Evolutionary conservation across 2,329 filamentous ascomycete species (phyloP), one percentile per base, ranked within the genome.

Genomic region (Gremmenia infestans): DNA sequence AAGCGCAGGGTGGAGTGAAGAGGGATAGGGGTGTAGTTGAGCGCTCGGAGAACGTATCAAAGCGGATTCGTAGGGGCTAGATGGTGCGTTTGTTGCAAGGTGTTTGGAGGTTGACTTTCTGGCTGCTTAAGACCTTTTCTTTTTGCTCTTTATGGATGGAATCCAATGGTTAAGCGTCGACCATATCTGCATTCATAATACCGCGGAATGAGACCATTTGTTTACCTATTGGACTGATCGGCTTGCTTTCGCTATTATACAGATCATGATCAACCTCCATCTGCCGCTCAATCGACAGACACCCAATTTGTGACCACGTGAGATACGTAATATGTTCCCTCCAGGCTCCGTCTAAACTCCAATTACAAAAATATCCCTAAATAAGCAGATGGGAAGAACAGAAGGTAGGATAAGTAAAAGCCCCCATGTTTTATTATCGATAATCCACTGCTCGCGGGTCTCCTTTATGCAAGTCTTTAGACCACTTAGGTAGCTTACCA

Each of bases 401-500:
- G 55, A 45, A 48, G 22, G 19, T 25, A 28, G 5, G 11, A 40
- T 11, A 50, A 17, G 37, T 40, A 35, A 17, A 40, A 19, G 14
- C 40, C 15, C n/a, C 19, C 19, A 42, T 46, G 35, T 25, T 45
- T 42, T n/a, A 22, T 68, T 56, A 70, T 59, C 68, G 64, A 57
- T 70, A 71, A 49, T 70, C 64, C 43, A 51, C 59, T n/a, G 66
- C 59, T 5, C 63, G 62, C 23, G 60, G 39, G 51, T 71, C 68
- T 42, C 54, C 51, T 50, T 65, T 66, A 68, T 91, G 90, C 48
- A 93, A 76, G 58, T 86, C 82, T 68, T 85, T 85, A 3, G 84
- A 85, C 86, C 87, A 91, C 28, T 85, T 82, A 8, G 93, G 92
- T 0, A 96, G 79, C 62, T 86, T 86, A 72, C 89, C 87, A 72